Conservation (phyloP, 371 early-diverging fungal species). For the Haplosporangium sp. region DNA sequence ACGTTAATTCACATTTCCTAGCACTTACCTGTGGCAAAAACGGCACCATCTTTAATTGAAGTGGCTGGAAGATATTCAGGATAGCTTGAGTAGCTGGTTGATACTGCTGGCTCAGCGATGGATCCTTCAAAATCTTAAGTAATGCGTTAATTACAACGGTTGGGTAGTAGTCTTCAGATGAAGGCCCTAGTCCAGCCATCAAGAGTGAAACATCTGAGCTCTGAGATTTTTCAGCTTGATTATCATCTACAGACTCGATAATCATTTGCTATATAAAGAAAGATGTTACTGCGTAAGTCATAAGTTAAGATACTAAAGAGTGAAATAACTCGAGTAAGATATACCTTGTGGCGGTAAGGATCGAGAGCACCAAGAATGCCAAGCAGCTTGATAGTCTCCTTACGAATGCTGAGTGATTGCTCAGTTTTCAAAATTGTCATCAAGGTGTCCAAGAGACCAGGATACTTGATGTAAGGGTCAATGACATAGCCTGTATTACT, state of each 20-base stretch:
- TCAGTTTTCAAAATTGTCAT: slow-evolving; percentile 90
- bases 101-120: slow-evolving; percentile 85
- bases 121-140: slow-evolving; percentile 90
- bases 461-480: slow-evolving; percentile 92
- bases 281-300: neutral
- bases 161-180: slow-evolving; percentile 88
- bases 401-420: slow-evolving; percentile 74
- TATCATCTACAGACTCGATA: slow-evolving; percentile 68
- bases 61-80: slow-evolving; percentile 92
- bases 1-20: neutral
- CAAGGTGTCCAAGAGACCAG: slow-evolving; percentile 83
- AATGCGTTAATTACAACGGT: slow-evolving; percentile 90
- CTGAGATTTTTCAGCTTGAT: slow-evolving; percentile 67
- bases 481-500: slow-evolving; percentile 92
- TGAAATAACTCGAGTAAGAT: neutral
- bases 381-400: slow-evolving; percentile 90
- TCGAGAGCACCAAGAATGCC: slow-evolving; percentile 97
- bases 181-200: slow-evolving; percentile 83
- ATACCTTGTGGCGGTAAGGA: slow-evolving; percentile 91
- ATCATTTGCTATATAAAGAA: slow-evolving; percentile 46
- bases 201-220: slow-evolving; percentile 72
- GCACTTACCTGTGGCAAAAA: slow-evolving; percentile 79
- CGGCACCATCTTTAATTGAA: slow-evolving; percentile 85
- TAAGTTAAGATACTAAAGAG: neutral
- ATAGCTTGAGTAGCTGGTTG: slow-evolving; percentile 92